Base-by-base conservation (phyloP, 1,139 yeast species). In the Yamadazyma sp. region DNA sequence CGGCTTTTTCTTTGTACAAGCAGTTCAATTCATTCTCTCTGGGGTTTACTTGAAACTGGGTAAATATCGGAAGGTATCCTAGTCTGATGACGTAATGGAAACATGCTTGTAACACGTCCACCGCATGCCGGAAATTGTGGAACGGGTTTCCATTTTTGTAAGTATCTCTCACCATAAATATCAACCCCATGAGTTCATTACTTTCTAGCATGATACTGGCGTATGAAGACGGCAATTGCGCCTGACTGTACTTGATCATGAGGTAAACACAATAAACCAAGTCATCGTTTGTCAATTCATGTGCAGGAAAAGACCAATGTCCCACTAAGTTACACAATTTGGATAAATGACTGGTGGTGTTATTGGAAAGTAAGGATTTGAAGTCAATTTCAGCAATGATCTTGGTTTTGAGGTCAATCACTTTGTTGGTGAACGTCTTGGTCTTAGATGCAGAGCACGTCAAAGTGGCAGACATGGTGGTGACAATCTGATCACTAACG, bases 51-150 rank as follows among this genome's bases (percentile, higher is more conserved):
- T 59, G 62, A 34, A 62, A 61, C 47, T 70, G 74, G 37, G 56
- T 54, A 40, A 70, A 69, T 11, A 57, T 50, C 1, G 78, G 78
- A 35, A 78, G 55, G 41, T 76, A 72, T 12, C 67, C 65, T 43
- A 82, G 62, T 34, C 73, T 59, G 5, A 76, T 59, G 28, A 83
- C 61, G 47, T 80, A 81, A 56, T 76, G 81, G 61, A 82, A 84
- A 35, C 92, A 80, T 1, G 96, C 96, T 63, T 92, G 98, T 56
- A 90, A 66, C 6, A 92, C 98, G 62, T 92, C 98, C 12, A 88
- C 86, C 0, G 96, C 97, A 62, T 92, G 98, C 50, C 96, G 78
- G 57, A 89, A 92, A 63, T 90, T 90, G 64, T 92, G 98, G 67
- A 90, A 92, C 6, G 92, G 88, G 56, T 90, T 89, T 2, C 88